Evolutionary conservation across 2,329 filamentous ascomycete genomes (phyloP).

Genomic region (Xylogone sp.): DNA sequence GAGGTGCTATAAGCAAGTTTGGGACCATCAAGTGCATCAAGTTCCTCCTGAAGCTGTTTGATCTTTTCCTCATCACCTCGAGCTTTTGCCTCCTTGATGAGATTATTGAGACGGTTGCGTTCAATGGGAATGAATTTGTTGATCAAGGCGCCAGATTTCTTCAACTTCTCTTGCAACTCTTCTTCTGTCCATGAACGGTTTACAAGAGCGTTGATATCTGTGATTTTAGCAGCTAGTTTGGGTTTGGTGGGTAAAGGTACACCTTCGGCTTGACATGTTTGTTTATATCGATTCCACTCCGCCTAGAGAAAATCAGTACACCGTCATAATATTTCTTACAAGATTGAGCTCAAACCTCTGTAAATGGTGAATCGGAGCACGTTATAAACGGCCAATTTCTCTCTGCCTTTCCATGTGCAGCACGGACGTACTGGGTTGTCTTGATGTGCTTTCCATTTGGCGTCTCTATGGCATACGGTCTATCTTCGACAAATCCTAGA

Average conservation of each 20-base stretch:
- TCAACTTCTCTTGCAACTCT: slow-evolving; percentile 77
- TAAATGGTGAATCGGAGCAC: slow-evolving; percentile 80
- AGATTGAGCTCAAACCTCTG: slow-evolving; percentile 56
- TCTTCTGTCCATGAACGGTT: slow-evolving; percentile 78
- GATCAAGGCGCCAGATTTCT: slow-evolving; percentile 64
- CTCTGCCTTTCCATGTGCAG: slow-evolving; percentile 78
- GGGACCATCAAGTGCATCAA: slow-evolving; percentile 61
- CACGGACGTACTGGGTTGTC: slow-evolving; percentile 80
- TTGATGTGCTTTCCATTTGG: slow-evolving; percentile 71
- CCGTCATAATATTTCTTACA: slow-evolving; percentile 17
- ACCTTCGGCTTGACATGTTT: slow-evolving; percentile 68
- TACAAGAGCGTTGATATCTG: slow-evolving; percentile 75
- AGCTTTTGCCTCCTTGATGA: slow-evolving; percentile 63
- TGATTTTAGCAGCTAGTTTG: slow-evolving; percentile 66
- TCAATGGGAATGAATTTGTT: slow-evolving; percentile 63
- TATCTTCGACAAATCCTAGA: slow-evolving; percentile 71
- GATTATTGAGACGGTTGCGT: slow-evolving; percentile 61
- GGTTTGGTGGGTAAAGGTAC: slow-evolving; percentile 71
- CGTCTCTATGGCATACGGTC: slow-evolving; percentile 77
- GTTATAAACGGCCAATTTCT: slow-evolving; percentile 87
- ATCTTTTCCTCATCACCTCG: slow-evolving; percentile 57
- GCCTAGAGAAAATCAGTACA: slow-evolving; percentile 38
- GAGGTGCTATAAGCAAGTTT: slow-evolving; percentile 72
- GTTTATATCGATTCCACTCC: slow-evolving; percentile 79
- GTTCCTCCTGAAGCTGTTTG: slow-evolving; percentile 52